Evolutionary conservation across 169 alveolate genomes (phyloP), one percentile per base, ranked within the genome.

Genomic region (Eimeria praecox): DNA sequence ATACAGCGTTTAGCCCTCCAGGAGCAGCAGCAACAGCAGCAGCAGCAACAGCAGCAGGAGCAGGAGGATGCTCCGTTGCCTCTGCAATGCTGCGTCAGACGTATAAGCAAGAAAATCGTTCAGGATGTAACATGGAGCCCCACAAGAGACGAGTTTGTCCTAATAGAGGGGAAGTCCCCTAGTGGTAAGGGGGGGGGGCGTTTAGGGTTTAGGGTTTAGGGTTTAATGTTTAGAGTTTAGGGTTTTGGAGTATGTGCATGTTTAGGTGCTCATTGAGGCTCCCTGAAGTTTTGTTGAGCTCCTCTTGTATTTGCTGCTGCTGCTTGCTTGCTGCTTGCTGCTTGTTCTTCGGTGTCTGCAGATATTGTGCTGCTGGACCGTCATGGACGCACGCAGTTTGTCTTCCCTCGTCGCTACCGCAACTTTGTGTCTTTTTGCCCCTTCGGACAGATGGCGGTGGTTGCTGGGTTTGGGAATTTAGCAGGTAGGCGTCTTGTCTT

Each of bases 111-210:
- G 95, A 96, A 85, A 88, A 94, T 91, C 83, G 98, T 64, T 92
- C 98, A 64, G 95, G 98, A 97, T 59, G 98, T 96, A 10, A 90
- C 90, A 77, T 97, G 98, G 98, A 95, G 97, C 59, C 98, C 98
- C 40, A 96, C 96, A 4, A 62, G 96, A 35, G 96, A 97, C 69
- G 98, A 97, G 64, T 96, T 97, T 83, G 94, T 97, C 52, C 97
- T 97, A 14, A 95, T 96, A 22, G 97, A 97, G 95, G 98, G 98
- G 56, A 69, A 97, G 92, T 78, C 97, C 80, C 90, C 98, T 59
- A 44, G 97, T 71, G 95, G 94, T 95, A 27, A 96, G 96, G 38
- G 44, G 75, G 20, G 59, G 16, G 90, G 69, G 69, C 5, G 69
- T 16, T 1, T 9, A 22, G 69, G 0, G 20, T 12, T 59, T 22